These are phyloP conservation scores for Phanerochaete sordida DNA, from an alignment of 768 basidiomycete genomes.

Conservation along the genomic window DNA sequence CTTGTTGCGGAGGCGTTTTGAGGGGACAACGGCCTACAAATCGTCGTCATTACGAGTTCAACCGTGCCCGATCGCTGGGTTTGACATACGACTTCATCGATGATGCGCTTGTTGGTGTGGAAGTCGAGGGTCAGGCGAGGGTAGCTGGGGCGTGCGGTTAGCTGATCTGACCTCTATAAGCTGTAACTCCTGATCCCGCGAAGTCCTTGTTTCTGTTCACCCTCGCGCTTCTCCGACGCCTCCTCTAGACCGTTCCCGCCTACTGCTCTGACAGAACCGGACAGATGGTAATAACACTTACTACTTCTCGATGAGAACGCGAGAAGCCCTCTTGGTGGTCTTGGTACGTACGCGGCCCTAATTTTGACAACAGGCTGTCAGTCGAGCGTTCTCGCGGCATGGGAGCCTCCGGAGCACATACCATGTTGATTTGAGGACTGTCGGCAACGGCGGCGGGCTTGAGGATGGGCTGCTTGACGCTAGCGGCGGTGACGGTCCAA, in stretches of 20 bases:
- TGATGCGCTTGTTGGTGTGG: slow-evolving; percentile 99
- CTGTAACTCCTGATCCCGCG: background rate
- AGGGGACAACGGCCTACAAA: slow-evolving; percentile 83
- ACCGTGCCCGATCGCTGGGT: background rate
- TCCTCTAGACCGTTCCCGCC: background rate
- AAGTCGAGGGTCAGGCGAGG: slow-evolving; percentile 99
- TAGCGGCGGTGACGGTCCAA: slow-evolving; percentile 14
- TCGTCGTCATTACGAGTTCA: background rate
- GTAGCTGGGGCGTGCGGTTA: slow-evolving; percentile 56
- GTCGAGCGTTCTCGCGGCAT: background rate
- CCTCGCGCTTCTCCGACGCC: background rate
- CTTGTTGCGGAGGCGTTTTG: slow-evolving; percentile 99
- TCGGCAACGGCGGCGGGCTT: slow-evolving; percentile 25
- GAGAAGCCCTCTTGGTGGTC: slow-evolving; percentile 99
- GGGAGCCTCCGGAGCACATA: background rate
- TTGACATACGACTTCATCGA: slow-evolving; percentile 87
- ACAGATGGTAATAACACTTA: slow-evolving; percentile 36
- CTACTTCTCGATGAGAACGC: slow-evolving; percentile 99
- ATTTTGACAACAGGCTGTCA: background rate
- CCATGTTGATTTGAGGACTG: slow-evolving; percentile 17
- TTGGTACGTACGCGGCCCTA: slow-evolving; percentile 99
- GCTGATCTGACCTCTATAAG: background rate
- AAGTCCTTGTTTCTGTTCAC: background rate
- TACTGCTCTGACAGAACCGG: background rate
- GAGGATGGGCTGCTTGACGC: slow-evolving; percentile 20